Conservation (phyloP, 805 yeast genomes). For the Yarrowia yakushimensis region DNA sequence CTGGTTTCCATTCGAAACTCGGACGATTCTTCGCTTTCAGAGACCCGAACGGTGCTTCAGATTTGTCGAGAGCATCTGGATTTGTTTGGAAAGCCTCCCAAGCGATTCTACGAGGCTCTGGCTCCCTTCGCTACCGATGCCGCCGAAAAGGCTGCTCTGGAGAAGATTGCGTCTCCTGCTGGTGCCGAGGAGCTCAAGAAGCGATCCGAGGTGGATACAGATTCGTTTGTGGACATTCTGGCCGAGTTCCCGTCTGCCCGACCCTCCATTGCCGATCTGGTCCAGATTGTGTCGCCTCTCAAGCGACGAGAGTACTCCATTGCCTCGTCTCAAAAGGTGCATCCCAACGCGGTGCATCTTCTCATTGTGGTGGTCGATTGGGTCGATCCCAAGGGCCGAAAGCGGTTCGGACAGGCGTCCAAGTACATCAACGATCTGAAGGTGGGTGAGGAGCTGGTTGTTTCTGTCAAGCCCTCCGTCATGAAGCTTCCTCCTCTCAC, state of each 20-base stretch:
- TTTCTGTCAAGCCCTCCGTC: conserved; percentile 92
- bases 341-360: conserved; percentile 85
- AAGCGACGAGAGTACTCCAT: conserved; percentile 97
- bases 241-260: conserved; percentile 76
- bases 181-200: conserved; percentile 84
- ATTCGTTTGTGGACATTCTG: conserved; percentile 76
- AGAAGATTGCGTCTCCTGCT: conserved; percentile 63
- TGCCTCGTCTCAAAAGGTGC: conserved; percentile 91
- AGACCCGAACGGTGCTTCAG: conserved; percentile 79
- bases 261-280: conserved; percentile 68
- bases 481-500: conserved; percentile 91
- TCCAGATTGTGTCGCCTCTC: conserved; percentile 72
- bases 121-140: conserved; percentile 69
- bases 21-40: conserved; percentile 45
- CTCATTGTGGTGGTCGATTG: conserved; percentile 95
- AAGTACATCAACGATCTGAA: conserved; percentile 76
- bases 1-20: conserved; percentile 70
- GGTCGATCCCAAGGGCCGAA: conserved; percentile 81
- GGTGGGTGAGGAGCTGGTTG: conserved; percentile 83
- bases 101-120: conserved; percentile 83
- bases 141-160: conserved; percentile 58
- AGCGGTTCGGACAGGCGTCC: conserved; percentile 91
- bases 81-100: conserved; percentile 91
- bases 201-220: conserved; percentile 79
- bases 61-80: conserved; percentile 77